These are phyloP conservation scores for Sicyos edulis DNA, from an alignment of 306 rosid genomes.

Conservation along the genomic window DNA sequence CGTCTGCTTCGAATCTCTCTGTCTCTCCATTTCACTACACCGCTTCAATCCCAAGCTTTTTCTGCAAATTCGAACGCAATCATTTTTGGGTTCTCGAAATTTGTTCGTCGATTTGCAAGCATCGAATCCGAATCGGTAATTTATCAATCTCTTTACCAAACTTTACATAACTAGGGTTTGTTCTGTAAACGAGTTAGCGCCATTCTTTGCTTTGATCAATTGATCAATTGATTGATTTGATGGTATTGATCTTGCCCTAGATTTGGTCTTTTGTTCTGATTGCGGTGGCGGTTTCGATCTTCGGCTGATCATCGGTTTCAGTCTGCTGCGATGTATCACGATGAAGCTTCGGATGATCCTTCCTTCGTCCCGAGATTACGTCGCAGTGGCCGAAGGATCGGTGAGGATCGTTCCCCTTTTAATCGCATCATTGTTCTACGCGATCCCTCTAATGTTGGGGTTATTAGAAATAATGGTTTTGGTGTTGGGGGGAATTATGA, in stretches of 20 bases:
- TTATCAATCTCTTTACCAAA: neutral
- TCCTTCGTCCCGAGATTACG: conserved; percentile 34
- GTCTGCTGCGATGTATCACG: conserved; percentile 30
- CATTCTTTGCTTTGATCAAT: too few species aligned
- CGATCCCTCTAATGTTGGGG: conserved; percentile 32
- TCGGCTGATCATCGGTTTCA: too few species aligned
- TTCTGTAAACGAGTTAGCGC: neutral
- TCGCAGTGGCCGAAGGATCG: conserved; percentile 28
- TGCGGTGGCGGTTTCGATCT: conserved; percentile 45
- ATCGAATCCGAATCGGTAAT: conserved; percentile 15
- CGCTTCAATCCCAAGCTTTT: neutral
- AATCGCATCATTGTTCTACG: conserved; percentile 65
- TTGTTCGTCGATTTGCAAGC: neutral
- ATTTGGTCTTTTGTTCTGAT: conserved; percentile 24
- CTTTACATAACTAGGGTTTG: conserved; percentile 10
- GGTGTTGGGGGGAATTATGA: conserved; percentile 48
- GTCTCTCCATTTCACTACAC: neutral
- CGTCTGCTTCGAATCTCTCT: neutral
- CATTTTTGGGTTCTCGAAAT: neutral
- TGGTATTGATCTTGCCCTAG: conserved; percentile 40
- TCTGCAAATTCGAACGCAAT: neutral
- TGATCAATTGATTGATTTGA: conserved; percentile 7
- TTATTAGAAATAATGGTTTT: conserved; percentile 31
- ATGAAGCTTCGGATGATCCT: conserved; percentile 15
- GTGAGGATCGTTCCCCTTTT: conserved; percentile 55